Evolutionary conservation across 2,329 filamentous ascomycete genomes (phyloP).

Genomic region (Colletotrichum limetticola): DNA sequence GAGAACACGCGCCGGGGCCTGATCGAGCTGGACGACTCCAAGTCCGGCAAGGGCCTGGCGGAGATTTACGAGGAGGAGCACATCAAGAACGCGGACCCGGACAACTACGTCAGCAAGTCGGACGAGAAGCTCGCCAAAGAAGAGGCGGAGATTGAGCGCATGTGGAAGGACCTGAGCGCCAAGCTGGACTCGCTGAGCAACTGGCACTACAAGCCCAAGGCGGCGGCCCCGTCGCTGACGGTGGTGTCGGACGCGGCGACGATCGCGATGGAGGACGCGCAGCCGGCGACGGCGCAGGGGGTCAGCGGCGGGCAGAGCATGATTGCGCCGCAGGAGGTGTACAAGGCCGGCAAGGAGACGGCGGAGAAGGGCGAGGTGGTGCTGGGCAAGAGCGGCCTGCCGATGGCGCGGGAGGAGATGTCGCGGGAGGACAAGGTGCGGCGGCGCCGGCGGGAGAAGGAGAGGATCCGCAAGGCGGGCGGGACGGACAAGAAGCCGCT

Average conservation of each 20-base stretch:
- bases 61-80: slow-evolving; percentile 97
- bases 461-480: slow-evolving; percentile 79
- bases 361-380: slow-evolving; percentile 77
- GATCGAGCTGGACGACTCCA: slow-evolving; percentile 86
- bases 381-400: slow-evolving; percentile 76
- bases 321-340: slow-evolving; percentile 94
- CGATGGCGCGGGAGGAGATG: slow-evolving; percentile 87
- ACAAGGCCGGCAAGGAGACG: slow-evolving; percentile 78
- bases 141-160: slow-evolving; percentile 81
- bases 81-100: slow-evolving; percentile 79
- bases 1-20: slow-evolving; percentile 74
- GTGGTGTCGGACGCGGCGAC: slow-evolving; percentile 93
- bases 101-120: slow-evolving; percentile 80
- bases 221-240: slow-evolving; percentile 81
- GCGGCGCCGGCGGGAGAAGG: slow-evolving; percentile 83
- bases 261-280: slow-evolving; percentile 93
- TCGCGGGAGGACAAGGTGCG: slow-evolving; percentile 85
- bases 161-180: slow-evolving; percentile 85
- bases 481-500: slow-evolving; percentile 58
- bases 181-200: slow-evolving; percentile 91
- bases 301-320: slow-evolving; percentile 75
- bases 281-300: slow-evolving; percentile 83
- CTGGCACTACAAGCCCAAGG: slow-evolving; percentile 95
- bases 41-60: slow-evolving; percentile 86
- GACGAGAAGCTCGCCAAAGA: slow-evolving; percentile 86